A percentile compares a stretch with the other conserved stretches of the same genome.
phyloP scores from a whole-genome alignment of 2,329 filamentous ascomycete genomes.

The Neocatenulostroma microsporum region DNA sequence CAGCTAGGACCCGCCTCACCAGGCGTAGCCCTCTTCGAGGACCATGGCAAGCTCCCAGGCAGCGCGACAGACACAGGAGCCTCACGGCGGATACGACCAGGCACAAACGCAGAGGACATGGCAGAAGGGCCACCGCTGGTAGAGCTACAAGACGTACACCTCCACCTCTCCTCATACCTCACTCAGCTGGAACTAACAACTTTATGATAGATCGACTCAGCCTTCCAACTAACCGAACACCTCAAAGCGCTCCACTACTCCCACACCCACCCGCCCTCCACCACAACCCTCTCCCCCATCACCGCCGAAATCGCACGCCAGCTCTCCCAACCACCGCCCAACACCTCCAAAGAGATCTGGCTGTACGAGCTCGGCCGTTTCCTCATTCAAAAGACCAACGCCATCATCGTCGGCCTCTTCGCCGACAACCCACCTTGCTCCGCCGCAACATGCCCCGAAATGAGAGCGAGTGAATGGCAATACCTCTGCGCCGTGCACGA shows the following conservation, averaged over 20 bases:
- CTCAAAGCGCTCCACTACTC: constrained; percentile 84
- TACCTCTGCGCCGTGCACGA: constrained; percentile 98
- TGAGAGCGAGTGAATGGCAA: constrained; percentile 98
- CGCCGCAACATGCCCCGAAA: constrained; percentile 83
- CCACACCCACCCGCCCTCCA: constrained; percentile 61
- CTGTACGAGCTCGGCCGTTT: constrained; percentile 97
- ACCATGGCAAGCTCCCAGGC: constrained; percentile 51
- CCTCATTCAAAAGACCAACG: constrained; percentile 88
- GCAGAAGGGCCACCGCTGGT: constrained; percentile 82
- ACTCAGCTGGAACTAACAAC: background rate
- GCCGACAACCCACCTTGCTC: constrained; percentile 87
- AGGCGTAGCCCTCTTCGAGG: constrained; percentile 52
- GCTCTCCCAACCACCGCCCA: constrained; percentile 70
- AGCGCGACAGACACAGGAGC: constrained; percentile 62
- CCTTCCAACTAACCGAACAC: constrained; percentile 95
- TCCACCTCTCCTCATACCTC: too few species aligned
- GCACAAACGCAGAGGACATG: constrained; percentile 89
- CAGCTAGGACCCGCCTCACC: constrained; percentile 79
- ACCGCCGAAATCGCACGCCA: constrained; percentile 65
- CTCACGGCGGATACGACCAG: constrained; percentile 78
- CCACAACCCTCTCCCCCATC: constrained; percentile 71
- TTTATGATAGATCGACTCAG: constrained; percentile 90
- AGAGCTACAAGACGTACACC: constrained; percentile 68
- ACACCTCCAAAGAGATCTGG: constrained; percentile 83
- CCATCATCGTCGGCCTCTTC: constrained; percentile 84